Base-by-base conservation (phyloP, 169 alveolate species). In the Theileria equi region DNA sequence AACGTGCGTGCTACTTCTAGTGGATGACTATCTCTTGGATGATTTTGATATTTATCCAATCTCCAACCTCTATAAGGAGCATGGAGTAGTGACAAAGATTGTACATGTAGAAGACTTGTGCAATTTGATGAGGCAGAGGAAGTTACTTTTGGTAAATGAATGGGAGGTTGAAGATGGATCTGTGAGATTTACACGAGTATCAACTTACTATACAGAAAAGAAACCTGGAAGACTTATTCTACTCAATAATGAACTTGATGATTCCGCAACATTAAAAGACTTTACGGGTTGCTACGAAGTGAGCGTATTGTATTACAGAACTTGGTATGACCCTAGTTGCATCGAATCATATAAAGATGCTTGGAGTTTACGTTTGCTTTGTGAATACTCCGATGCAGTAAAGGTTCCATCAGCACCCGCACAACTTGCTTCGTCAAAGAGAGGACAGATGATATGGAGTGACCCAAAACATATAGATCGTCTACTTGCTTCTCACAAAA, bases 341-440 rank as follows among this genome's bases (percentile, higher is more conserved):
- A 73, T 73, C 72, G 62, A 26, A 3, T 21, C 49, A 5, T 77
- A 73, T 16, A 38, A 38, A 5, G 85, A 76, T 32, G 4, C 60
- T 19, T 66, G 77, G 84, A 6, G 23, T 3, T 47, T 67, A 38
- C 29, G 80, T 1, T 43, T 36, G n/a, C 17, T 77, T 23, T 31
- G 17, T 21, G 86, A 77, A 36, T 59, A 28, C 31, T 54, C 78
- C 16, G 77, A 77, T n/a, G 79, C 79, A 1, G 81, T 66, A 5
- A 77, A 77, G 52, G 49, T 77, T 6, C 86, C 86, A 5, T 49
- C 69, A 16, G 66, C 60, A 4, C 62, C 67, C 29, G 52, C 65
- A 19, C 86, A 77, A 38, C 77, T 77, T 31, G 86, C 69, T 7
- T 58, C 67, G 28, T 32, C 74, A 21, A 77, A 77, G 35, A 57